Percentiles rank a stretch among this genome's conserved stretches.
Evolutionary conservation across 1,139 yeast genomes (phyloP).

Genomic region (Protomyces pachydermus): DNA sequence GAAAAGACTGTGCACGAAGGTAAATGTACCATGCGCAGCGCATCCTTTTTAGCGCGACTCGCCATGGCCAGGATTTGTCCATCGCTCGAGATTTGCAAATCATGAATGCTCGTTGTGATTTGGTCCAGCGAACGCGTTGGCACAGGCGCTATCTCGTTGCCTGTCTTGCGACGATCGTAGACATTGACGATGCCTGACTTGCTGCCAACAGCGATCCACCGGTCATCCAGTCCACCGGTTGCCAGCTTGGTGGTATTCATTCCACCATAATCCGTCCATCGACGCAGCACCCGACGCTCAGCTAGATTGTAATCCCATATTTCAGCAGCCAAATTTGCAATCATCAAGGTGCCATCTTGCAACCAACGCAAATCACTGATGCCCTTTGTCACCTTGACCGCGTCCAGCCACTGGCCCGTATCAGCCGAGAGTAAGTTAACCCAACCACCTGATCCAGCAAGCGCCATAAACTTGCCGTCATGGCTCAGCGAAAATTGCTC

Average conservation of each 20-base stretch:
- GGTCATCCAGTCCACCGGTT: conserved; percentile 69
- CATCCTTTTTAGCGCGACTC: conserved; percentile 79
- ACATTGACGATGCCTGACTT: conserved; percentile 84
- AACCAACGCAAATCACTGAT: conserved; percentile 70
- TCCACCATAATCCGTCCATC: conserved; percentile 88
- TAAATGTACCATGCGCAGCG: conserved; percentile 77
- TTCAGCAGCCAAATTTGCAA: conserved; percentile 76
- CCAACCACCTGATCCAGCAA: conserved; percentile 87
- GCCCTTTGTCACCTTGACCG: conserved; percentile 75
- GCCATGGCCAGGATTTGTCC: conserved; percentile 87
- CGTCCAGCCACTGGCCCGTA: conserved; percentile 80
- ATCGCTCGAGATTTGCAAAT: conserved; percentile 68
- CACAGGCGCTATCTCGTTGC: conserved; percentile 36
- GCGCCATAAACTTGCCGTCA: conserved; percentile 64
- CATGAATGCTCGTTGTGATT: conserved; percentile 71
- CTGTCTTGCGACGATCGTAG: conserved; percentile 53
- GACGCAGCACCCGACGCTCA: conserved; percentile 48
- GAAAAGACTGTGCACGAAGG: conserved; percentile 81
- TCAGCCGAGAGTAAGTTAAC: conserved; percentile 68
- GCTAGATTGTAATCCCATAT: conserved; percentile 78
- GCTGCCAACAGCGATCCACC: conserved; percentile 87
- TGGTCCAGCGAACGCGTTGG: conserved; percentile 56
- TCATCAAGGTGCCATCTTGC: conserved; percentile 52
- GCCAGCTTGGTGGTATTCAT: conserved; percentile 74
- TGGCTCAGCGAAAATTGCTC: conserved; percentile 74